Base-by-base conservation (phyloP, 805 yeast genomes). In the Cephaloascus fragrans region DNA sequence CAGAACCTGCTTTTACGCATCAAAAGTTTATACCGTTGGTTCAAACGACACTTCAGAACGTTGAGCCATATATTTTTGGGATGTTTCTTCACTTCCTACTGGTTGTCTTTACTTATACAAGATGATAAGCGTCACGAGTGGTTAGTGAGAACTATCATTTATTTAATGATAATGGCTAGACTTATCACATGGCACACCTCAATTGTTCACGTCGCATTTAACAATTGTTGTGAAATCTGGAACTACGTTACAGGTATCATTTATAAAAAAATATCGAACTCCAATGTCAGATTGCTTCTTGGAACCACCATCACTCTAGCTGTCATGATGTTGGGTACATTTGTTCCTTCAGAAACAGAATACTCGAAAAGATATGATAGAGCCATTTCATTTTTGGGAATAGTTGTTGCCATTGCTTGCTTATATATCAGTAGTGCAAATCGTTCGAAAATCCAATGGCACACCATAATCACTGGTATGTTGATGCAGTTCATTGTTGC, bases 401-500 rank as follows among this genome's bases (percentile, higher is more conserved):
- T 68, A 38, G 49, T 70, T 26, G 71, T 76, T 20, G 64, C 78
- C 16, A 47, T 75, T 32, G 47, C 54, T 26, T 59, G 60, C 0
- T 62, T 77, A 39, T 75, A 53, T 42, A 37, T 57, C 32, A 64
- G 80, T 28, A 71, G 79, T 10, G 59, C 59, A 29, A 61, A 72
- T 52, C 59, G 75, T 46, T 39, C 50, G 19, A 61, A 56, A 38
- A 62, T 77, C 46, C 61, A 67, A 40, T 77, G 82, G 80, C 67
- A 72, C 45, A 73, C 81, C 3, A 80, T 77, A 19, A 70, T 73
- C 44, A 70, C 73, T 26, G 83, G 82, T 32, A 62, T 72, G 61
- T 66, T 77, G 51, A 69, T 73, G 63, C 83, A 77, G 53, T 77
- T 61, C 49, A 69, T 75, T 41, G 54, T 77, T 42, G 80, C 82